Evolutionary conservation across 2,329 filamentous ascomycete genomes (phyloP).

Genomic region (Thielaviopsis populi): DNA sequence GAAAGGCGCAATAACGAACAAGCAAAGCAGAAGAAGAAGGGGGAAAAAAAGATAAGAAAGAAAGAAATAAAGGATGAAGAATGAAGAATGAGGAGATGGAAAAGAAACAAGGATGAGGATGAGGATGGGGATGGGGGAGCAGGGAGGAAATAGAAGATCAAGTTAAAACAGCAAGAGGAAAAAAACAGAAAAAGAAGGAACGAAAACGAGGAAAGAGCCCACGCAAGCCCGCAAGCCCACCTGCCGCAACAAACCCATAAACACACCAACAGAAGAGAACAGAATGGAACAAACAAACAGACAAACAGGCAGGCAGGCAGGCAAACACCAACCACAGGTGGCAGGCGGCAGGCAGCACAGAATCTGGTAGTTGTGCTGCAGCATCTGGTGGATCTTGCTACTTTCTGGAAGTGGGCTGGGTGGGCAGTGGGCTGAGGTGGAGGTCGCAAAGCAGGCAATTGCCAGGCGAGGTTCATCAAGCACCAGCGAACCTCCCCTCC

Average conservation of each 20-base stretch:
- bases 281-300: background rate
- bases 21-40: background rate
- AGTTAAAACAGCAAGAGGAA: background rate
- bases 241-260: background rate
- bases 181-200: too few relatives aligned
- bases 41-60: background rate
- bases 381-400: background rate
- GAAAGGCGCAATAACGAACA: background rate
- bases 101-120: background rate
- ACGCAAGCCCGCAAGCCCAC: background rate
- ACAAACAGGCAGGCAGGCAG: background rate
- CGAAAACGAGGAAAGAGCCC: background rate
- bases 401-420: background rate
- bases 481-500: background rate
- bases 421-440: background rate
- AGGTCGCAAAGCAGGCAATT: background rate
- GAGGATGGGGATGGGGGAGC: background rate
- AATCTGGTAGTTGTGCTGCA: background rate
- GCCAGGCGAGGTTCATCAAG: background rate
- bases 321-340: too few relatives aligned
- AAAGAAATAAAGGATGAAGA: too few relatives aligned
- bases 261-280: background rate
- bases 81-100: conserved; percentile 3
- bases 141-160: conserved; percentile 4
- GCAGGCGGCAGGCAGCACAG: background rate